Evolutionary conservation across 352 stramenopile genomes (phyloP).

Genomic region (Blastocystis hominis): DNA sequence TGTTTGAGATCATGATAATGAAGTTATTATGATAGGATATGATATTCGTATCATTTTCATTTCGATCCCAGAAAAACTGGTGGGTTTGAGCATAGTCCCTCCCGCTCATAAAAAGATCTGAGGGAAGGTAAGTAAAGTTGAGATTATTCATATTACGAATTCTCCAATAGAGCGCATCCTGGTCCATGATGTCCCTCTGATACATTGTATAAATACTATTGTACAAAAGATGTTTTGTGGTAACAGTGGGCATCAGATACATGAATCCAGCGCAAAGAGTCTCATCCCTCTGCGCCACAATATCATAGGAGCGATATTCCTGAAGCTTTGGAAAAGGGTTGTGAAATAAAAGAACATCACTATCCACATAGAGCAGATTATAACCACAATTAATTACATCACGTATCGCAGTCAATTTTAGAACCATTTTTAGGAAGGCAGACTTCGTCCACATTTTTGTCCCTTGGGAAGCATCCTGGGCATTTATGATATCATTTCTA

Average conservation of each 20-base stretch:
- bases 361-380: conserved; percentile 34
- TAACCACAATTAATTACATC: background rate
- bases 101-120: conserved; percentile 1
- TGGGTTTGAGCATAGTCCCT: background rate
- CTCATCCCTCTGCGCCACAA: conserved; percentile 12
- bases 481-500: background rate
- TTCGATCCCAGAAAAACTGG: conserved; percentile 8
- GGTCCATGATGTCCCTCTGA: conserved; percentile 17
- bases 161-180: background rate
- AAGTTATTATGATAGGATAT: conserved; percentile 40
- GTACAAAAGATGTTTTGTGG: background rate
- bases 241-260: background rate
- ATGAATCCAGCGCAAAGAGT: conserved; percentile 30
- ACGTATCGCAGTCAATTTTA: background rate
- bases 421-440: conserved; percentile 11
- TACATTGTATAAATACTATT: background rate
- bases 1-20: conserved; percentile 10
- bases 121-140: background rate
- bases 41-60: conserved; percentile 9
- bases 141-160: background rate
- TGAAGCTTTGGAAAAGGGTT: conserved; percentile 17
- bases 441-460: background rate
- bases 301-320: conserved; percentile 1
- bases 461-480: background rate
- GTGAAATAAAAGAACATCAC: conserved; percentile 23